Percentiles rank a stretch among this genome's conserved stretches.
Evolutionary conservation across 2,329 filamentous ascomycete species (phyloP).

Genomic region (Lecanicillium sp.): DNA sequence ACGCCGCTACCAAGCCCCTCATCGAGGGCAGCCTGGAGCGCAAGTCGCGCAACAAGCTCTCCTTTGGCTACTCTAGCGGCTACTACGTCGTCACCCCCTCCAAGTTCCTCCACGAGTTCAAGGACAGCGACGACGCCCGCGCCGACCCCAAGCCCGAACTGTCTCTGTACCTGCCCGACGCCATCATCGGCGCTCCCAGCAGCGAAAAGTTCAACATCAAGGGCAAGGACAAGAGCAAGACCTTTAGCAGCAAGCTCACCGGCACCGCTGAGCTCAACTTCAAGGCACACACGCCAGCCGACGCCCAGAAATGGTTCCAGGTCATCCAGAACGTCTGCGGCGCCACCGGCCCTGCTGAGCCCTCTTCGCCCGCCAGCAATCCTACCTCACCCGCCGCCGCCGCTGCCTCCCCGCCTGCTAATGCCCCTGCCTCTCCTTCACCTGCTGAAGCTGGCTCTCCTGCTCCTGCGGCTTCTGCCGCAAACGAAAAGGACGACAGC

Average conservation of each 20-base stretch:
- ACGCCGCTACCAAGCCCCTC: conserved; percentile 68
- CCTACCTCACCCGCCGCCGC: conserved; percentile 3
- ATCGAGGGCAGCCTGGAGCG: conserved; percentile 85
- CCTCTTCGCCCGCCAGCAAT: conserved; percentile 16
- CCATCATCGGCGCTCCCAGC: conserved; percentile 60
- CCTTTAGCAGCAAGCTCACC: conserved; percentile 71
- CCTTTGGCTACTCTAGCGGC: conserved; percentile 64
- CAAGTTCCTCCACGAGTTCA: conserved; percentile 92
- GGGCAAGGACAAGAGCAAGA: conserved; percentile 83
- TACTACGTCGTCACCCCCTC: conserved; percentile 89
- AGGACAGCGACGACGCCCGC: conserved; percentile 69
- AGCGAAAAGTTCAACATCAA: conserved; percentile 90
- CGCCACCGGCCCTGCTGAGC: conserved; percentile 30
- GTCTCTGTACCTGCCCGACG: conserved; percentile 88
- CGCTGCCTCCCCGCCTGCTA: conserved; percentile 1
- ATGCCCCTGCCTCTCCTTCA: conserved; percentile 11
- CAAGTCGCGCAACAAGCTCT: conserved; percentile 79
- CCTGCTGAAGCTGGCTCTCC: conserved; percentile 8
- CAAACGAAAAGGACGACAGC: conserved; percentile 1
- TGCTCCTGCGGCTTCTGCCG: not conserved
- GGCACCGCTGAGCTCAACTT: conserved; percentile 75
- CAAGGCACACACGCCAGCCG: conserved; percentile 73
- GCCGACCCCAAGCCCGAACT: conserved; percentile 76
- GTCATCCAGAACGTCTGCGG: conserved; percentile 57
- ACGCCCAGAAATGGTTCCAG: conserved; percentile 80